These are phyloP conservation scores for Kwoniella heveanensis DNA, from an alignment of 768 basidiomycete species.

Conservation along the genomic window DNA sequence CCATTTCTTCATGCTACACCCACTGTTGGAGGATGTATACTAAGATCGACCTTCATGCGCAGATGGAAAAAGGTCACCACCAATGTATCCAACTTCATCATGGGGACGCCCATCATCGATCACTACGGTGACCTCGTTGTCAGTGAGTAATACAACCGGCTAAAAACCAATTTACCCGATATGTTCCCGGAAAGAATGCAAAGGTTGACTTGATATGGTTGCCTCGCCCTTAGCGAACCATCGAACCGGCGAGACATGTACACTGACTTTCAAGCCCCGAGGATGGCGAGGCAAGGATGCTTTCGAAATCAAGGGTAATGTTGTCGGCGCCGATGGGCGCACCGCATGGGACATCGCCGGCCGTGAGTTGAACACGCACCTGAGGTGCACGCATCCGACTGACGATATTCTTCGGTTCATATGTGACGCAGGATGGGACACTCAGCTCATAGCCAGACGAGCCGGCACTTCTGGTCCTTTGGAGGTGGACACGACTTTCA, in stretches of 20 bases:
- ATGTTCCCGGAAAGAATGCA: too few species aligned
- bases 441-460: conserved; percentile 82
- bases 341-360: conserved; percentile 87
- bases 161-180: too few species aligned
- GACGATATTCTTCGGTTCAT: not conserved
- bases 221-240: conserved; percentile 79
- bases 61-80: conserved; percentile 54
- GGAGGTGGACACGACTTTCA: conserved; percentile 38
- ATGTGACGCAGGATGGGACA: conserved; percentile 67
- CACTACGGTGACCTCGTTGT: conserved; percentile 95
- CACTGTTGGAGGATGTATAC: not conserved
- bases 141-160: conserved; percentile 58
- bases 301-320: conserved; percentile 85
- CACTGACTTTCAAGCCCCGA: conserved; percentile 91
- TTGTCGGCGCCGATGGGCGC: conserved; percentile 67
- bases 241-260: conserved; percentile 80
- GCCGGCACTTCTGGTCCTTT: conserved; percentile 60
- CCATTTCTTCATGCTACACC: not conserved
- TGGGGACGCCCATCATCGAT: conserved; percentile 83
- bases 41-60: too few species aligned
- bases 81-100: conserved; percentile 80
- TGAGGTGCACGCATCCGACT: not conserved
- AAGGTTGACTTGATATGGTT: too few species aligned
- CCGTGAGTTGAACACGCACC: conserved; percentile 55
- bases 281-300: conserved; percentile 92